phyloP scores from a whole-genome alignment of 1,284 basidiomycete species.

The Puccinia sorghi region DNA sequence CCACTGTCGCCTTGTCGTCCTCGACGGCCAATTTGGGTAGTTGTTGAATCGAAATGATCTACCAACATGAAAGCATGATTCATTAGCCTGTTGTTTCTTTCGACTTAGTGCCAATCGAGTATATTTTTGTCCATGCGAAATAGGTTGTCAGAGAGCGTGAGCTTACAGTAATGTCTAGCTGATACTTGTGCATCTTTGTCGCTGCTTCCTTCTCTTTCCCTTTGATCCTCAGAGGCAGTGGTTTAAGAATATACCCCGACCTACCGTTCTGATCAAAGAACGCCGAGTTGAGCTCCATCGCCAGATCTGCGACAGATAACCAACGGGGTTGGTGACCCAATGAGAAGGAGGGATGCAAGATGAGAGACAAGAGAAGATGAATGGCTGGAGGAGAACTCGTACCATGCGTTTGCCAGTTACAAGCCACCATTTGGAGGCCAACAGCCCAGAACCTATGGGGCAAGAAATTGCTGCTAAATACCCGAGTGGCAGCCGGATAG shows the following conservation, averaged over 20 bases:
- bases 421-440: slow-evolving; percentile 88
- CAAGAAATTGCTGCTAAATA: slow-evolving; percentile 84
- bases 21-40: slow-evolving; percentile 72
- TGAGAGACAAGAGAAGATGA: slow-evolving; percentile 7
- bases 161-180: slow-evolving; percentile 67
- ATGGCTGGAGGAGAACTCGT: slow-evolving; percentile 53
- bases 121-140: too few species aligned
- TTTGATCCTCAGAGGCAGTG: slow-evolving; percentile 70
- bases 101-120: background rate
- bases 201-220: slow-evolving; percentile 66
- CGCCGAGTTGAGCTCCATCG: slow-evolving; percentile 85
- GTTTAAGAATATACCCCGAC: slow-evolving; percentile 88
- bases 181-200: slow-evolving; percentile 65
- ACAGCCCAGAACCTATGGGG: slow-evolving; percentile 87
- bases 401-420: slow-evolving; percentile 98
- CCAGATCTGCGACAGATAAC: slow-evolving; percentile 65
- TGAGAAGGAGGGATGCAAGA: background rate
- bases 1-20: slow-evolving; percentile 64
- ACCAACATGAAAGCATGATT: slow-evolving; percentile 34
- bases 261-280: slow-evolving; percentile 84
- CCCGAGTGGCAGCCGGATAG: slow-evolving; percentile 81
- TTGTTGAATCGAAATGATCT: slow-evolving; percentile 91
- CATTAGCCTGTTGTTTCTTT: background rate
- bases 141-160: slow-evolving; percentile 40
- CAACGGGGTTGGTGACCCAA: background rate